phyloP scores from a whole-genome alignment of 1,284 basidiomycete species.

The Trichosporon inkin region DNA sequence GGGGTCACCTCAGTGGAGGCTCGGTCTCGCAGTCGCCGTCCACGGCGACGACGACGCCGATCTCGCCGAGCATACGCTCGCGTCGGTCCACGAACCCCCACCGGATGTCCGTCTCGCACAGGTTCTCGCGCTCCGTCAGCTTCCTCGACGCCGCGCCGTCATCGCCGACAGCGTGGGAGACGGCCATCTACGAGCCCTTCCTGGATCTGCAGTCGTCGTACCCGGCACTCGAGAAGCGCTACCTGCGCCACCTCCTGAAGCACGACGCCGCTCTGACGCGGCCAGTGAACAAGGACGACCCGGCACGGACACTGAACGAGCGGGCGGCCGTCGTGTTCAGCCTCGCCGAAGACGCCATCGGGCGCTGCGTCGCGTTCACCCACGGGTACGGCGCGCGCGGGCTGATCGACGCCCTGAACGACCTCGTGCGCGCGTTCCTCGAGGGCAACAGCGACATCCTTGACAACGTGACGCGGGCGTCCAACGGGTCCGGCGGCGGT shows the following conservation, averaged over 20 bases:
- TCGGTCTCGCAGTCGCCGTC: conserved; percentile 12
- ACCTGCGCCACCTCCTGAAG: conserved; percentile 60
- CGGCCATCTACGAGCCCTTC: conserved; percentile 84
- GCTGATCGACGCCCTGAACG: conserved; percentile 68
- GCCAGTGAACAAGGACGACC: conserved; percentile 52
- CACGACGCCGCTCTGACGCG: conserved; percentile 51
- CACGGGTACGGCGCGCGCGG: conserved; percentile 76
- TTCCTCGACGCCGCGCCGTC: conserved; percentile 16
- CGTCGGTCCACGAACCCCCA: conserved; percentile 8
- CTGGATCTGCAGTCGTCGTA: conserved; percentile 82
- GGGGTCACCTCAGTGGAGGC: conserved; percentile 27
- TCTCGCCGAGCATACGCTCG: conserved; percentile 6
- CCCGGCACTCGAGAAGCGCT: conserved; percentile 65
- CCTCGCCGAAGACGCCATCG: conserved; percentile 71
- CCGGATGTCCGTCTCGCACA: conserved; percentile 30
- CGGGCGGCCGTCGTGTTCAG: conserved; percentile 66
- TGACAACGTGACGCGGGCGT: conserved; percentile 12
- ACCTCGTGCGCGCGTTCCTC: conserved; percentile 65
- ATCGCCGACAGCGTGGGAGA: conserved; percentile 62
- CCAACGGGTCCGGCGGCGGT: conserved; percentile 11
- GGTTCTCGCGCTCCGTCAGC: conserved; percentile 35
- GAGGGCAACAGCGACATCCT: conserved; percentile 55
- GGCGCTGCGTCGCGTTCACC: conserved; percentile 71
- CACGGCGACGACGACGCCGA: conserved; percentile 11
- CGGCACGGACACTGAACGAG: conserved; percentile 65